A percentile compares a stretch with the other conserved stretches of the same genome.
phyloP scores from a whole-genome alignment of 2,329 filamentous ascomycete genomes.

The Tolypocladium tundrense region DNA sequence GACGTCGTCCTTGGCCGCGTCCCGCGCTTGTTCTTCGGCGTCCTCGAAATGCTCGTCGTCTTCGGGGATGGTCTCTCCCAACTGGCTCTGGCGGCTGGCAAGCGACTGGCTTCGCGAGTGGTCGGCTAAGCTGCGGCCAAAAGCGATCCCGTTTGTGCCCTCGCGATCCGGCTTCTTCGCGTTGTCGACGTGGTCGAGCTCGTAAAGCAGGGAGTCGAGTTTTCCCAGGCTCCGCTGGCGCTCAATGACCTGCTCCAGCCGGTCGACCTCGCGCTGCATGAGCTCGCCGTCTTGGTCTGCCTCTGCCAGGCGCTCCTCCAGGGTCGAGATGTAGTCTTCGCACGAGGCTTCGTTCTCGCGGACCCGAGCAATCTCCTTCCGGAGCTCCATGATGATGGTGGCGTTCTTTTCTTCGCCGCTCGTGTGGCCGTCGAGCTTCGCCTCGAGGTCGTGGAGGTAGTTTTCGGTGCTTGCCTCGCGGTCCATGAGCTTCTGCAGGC shows the following conservation, averaged over 20 bases:
- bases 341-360: conserved; percentile 83
- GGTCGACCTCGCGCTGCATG: conserved; percentile 93
- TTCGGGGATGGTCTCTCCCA: conserved; percentile 46
- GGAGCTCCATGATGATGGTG: conserved; percentile 72
- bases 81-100: conserved; percentile 41
- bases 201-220: conserved; percentile 82
- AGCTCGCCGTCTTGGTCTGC: conserved; percentile 91
- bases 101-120: conserved; percentile 46
- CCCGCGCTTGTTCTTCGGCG: conserved; percentile 31
- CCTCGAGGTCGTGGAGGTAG: conserved; percentile 85
- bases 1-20: not conserved
- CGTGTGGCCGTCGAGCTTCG: conserved; percentile 80
- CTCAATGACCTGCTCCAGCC: conserved; percentile 89
- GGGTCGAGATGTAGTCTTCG: conserved; percentile 94
- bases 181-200: conserved; percentile 71
- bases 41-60: conserved; percentile 37
- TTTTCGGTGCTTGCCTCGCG: conserved; percentile 85
- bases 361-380: conserved; percentile 80
- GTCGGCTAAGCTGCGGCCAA: conserved; percentile 34
- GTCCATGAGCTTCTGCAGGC: conserved; percentile 87
- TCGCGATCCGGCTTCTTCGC: conserved; percentile 28
- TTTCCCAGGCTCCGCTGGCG: conserved; percentile 91
- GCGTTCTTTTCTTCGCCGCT: conserved; percentile 90
- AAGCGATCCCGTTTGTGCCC: conserved; percentile 25
- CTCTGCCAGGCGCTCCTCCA: conserved; percentile 91